Conservation (phyloP, 208 protist species). For the Leishmania braziliensis region DNA sequence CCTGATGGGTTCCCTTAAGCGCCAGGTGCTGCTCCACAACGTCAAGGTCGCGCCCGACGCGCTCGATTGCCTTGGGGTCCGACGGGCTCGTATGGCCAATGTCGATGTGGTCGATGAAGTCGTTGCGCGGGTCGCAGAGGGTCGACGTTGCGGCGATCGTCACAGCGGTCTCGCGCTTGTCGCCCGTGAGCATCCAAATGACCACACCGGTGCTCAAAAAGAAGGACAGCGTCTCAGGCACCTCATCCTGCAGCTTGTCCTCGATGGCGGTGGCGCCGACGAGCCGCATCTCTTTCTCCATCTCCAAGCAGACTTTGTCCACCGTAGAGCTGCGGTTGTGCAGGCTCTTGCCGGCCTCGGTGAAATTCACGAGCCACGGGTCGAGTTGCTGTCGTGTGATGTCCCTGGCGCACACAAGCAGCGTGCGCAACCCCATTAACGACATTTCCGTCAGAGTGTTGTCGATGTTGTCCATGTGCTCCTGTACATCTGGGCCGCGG, state of each 20-base stretch:
- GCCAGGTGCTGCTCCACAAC: slow-evolving; percentile 64
- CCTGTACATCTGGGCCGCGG: slow-evolving; percentile 45
- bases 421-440: slow-evolving; percentile 80
- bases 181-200: slow-evolving; percentile 98
- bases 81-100: slow-evolving; percentile 60
- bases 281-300: slow-evolving; percentile 89
- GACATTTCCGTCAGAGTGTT: slow-evolving; percentile 78
- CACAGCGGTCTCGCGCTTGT: slow-evolving; percentile 97
- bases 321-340: slow-evolving; percentile 60
- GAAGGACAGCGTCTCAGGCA: slow-evolving; percentile 93
- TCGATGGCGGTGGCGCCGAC: slow-evolving; percentile 96
- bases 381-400: slow-evolving; percentile 61
- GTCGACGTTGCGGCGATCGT: slow-evolving; percentile 87
- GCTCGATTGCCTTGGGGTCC: slow-evolving; percentile 44
- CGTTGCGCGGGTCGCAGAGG: slow-evolving; percentile 75
- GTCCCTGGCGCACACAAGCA: slow-evolving; percentile 78
- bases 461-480: slow-evolving; percentile 45
- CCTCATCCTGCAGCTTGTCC: slow-evolving; percentile 96
- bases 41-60: slow-evolving; percentile 64
- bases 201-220: slow-evolving; percentile 92
- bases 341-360: slow-evolving; percentile 59
- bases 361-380: slow-evolving; percentile 63
- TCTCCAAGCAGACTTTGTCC: slow-evolving; percentile 83
- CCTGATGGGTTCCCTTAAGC: slow-evolving; percentile 42
- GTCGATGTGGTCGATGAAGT: slow-evolving; percentile 89